Evolutionary conservation across 306 rosid species (phyloP), one percentile per base, ranked within the genome.

Genomic region (Lablab purpureus): DNA sequence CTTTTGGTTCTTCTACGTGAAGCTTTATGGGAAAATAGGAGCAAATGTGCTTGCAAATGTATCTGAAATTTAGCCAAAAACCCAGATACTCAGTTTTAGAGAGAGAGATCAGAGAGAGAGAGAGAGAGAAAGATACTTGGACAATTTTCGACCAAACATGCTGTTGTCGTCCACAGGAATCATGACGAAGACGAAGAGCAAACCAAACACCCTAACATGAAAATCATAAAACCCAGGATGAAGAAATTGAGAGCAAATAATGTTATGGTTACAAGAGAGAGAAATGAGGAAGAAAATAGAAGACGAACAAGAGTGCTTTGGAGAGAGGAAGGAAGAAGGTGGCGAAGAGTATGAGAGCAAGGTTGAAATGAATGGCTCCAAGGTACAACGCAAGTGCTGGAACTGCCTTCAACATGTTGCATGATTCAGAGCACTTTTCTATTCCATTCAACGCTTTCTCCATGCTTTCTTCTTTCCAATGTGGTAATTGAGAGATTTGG

Each of bases 21-120:
- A 92, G 81, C 28, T 86, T 89, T 67, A 92, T 74, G 3, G 98
- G 98, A 80, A 94, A 92, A 74, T 90, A 94, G 76, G 56, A 40
- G 76, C 88, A 80, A 76, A 88, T 85, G 60, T 90, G 84, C 65
- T 81, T 88, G 74, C 97, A 90, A 70, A 94, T 85, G 83, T 78
- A 94, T 84, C 97, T 94, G 82, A 37, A 84, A 81, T 37, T 78
- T 40, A 81, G 8, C 23, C 32, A 21, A n/a, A 59, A n/a, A 22
- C 4, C 51, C n/a, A 17, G 13, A 36, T 4, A 30, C 2, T 36
- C 1, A 36, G 41, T 36, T 36, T 36, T 36, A 36, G 7, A 8
- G 41, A 36, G 6, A 36, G 2, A 5, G 10, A 0, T 10, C 3
- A 55, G 22, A 22, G 1, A 9, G 0, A 22, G 11, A 23, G 32